Base-by-base conservation (phyloP, 2,329 filamentous ascomycete species). In the Lecanicillium sp. region DNA sequence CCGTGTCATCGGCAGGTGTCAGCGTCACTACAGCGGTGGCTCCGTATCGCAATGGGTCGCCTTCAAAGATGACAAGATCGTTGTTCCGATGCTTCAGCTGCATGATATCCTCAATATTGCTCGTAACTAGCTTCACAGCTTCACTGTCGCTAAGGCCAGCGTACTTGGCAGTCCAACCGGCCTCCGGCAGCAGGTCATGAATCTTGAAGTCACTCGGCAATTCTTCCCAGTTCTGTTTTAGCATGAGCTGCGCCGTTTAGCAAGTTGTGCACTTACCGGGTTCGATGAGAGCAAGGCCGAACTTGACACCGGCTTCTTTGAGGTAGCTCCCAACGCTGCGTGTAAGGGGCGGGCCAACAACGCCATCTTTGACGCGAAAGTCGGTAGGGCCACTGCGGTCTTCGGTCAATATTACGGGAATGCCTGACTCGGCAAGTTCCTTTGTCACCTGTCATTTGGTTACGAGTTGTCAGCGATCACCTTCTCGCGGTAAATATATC, bases 61-160 rank as follows among this genome's bases (percentile, higher is more conserved):
- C 68, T 53, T 72, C 69, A 56, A 62, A 73, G 14, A 73, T 51
- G 9, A 73, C 70, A 36, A 71, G 56, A 49, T 73, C 70, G 11
- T 54, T 56, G 41, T 57, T 60, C 27, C 58, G 60, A 24, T 51
- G 58, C 36, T 64, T 56, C 20, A 72, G 56, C 2, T 61, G 59
- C 15, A 73, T 56, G 19, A 72, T 70, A 32, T 63, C 57, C 52
- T 72, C 68, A 19, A 72, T 58, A 44, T 72, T 72, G 17, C 53
- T 56, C 5, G 65, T 63, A 2, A 72, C 63, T 14, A 73, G 58
- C 20, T 61, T 54, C 12, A 72, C 55, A 11, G 64, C 62, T 17
- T 65, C 55, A 17, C 55, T 54, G 20, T 65, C 61, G 26, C 54
- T 59, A 1, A 70, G 54, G 1, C 61, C 61, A 5, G 68, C 63